A percentile compares a stretch with the other conserved stretches of the same genome.
Evolutionary conservation across 257 asterid species (phyloP).

Genomic region (Petunia secreta): DNA sequence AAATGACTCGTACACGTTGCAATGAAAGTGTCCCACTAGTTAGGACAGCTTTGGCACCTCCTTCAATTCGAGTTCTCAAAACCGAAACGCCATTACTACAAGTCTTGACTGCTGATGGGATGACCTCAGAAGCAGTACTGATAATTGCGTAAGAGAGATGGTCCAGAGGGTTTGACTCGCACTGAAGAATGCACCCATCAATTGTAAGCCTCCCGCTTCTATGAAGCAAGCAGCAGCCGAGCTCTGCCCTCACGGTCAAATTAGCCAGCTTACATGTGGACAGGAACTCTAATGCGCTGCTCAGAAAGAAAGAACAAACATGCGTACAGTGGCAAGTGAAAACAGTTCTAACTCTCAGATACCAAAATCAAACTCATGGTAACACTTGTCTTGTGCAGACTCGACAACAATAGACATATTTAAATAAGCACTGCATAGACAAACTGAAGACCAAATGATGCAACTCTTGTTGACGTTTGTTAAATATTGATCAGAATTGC

Average conservation of each 20-base stretch:
- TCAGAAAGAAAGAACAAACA: slow-evolving; percentile 30
- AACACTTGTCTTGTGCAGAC: neutral
- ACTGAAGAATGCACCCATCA: slow-evolving; percentile 90
- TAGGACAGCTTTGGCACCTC: slow-evolving; percentile 96
- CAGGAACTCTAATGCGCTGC: slow-evolving; percentile 86
- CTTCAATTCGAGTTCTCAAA: slow-evolving; percentile 77
- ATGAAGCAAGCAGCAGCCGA: slow-evolving; percentile 95
- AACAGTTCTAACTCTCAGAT: slow-evolving; percentile 8
- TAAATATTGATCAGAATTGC: neutral
- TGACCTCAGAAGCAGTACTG: slow-evolving; percentile 60
- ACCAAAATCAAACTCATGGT: neutral
- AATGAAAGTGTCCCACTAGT: slow-evolving; percentile 78
- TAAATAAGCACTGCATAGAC: neutral
- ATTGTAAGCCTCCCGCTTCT: slow-evolving; percentile 87
- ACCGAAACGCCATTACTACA: slow-evolving; percentile 65
- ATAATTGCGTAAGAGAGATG: slow-evolving; percentile 96
- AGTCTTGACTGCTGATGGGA: slow-evolving; percentile 45
- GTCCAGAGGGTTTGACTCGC: slow-evolving; percentile 88
- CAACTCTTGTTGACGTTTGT: neutral
- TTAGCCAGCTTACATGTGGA: slow-evolving; percentile 93
- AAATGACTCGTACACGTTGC: slow-evolving; percentile 83
- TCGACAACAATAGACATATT: neutral
- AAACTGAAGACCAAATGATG: neutral
- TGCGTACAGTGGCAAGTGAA: slow-evolving; percentile 15
- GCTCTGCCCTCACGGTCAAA: slow-evolving; percentile 90